Evolutionary conservation across 257 asterid genomes (phyloP), one percentile per base, ranked within the genome.

Genomic region (Solanum lycopersicoides): DNA sequence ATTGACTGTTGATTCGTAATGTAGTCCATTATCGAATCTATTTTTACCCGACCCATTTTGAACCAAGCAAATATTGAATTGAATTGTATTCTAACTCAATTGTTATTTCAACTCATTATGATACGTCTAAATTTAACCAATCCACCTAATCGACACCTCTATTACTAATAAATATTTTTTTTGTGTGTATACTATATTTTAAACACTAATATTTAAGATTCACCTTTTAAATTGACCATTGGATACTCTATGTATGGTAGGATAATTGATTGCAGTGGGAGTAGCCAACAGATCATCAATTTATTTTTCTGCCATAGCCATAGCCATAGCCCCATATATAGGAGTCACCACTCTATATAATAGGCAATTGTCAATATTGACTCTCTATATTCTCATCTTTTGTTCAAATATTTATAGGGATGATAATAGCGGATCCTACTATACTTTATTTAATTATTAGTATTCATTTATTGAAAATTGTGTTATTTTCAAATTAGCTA

Each of bases 321-420:
- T n/a, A n/a, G n/a, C 84, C n/a, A 79, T 79, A 79, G 84, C 39
- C 84, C 37, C 63, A 53, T 53, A 53, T 6, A 77, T 28, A 45
- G 66, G 84, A 79, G n/a, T 45, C 65, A 28, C 84, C 25, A 79
- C 84, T 15, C 84, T 79, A 45, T 25, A 79, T 45, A 6, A 12
- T 45, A 25, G 84, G 65, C 10, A 44, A 45, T 79, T 79, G 84
- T 42, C 35, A 79, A 79, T 25, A 79, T 77, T 76, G 83, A 76
- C 83, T n/a, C 3, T 7, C 42, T 42, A 77, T 77, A n/a, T 32
- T 77, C 63, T 53, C 14, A 77, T 42, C 5, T 77, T 77, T 77
- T 44, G 3, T 30, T 73, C 47, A 53, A 9, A 20, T 73, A 8
- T 16, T 71, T 32, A 37, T 73, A 5, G 50, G 25, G 47, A 35